phyloP scores from a whole-genome alignment of 192 early-diverging fungal species.

The Phlyctochytrium arcticum region DNA sequence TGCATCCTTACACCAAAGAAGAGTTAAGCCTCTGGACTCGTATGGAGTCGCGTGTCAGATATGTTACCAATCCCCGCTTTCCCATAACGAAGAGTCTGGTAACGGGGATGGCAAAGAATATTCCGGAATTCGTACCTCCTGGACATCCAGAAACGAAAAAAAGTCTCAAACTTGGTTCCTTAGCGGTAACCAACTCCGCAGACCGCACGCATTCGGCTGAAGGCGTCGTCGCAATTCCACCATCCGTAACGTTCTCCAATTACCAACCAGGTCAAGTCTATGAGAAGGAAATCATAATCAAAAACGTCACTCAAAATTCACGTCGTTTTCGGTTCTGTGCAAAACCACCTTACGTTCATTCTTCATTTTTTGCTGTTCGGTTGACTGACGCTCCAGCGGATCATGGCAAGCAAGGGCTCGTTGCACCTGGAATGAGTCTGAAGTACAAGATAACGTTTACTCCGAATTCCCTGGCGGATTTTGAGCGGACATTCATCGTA shows the following conservation, averaged over 20 bases:
- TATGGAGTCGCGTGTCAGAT: conserved; percentile 27
- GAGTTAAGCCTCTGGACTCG: conserved; percentile 17
- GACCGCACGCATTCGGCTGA: no score
- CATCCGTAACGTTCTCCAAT: conserved; percentile 34
- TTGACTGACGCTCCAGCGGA: conserved; percentile 28
- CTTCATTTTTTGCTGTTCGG: conserved; percentile 30
- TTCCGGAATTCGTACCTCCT: conserved; percentile 8
- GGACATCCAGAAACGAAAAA: background rate
- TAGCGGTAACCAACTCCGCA: background rate
- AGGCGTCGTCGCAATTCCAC: conserved; percentile 38
- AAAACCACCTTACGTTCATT: conserved; percentile 33
- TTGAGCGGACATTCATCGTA: conserved; percentile 32
- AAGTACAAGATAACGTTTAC: conserved; percentile 38
- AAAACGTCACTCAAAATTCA: conserved; percentile 38
- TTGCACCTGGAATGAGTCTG: conserved; percentile 46
- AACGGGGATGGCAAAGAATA: background rate
- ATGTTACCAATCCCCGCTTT: conserved; percentile 35
- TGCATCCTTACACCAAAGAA: conserved; percentile 31
- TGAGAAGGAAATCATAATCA: conserved; percentile 36
- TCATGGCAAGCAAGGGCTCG: conserved; percentile 28
- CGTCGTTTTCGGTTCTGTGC: conserved; percentile 36
- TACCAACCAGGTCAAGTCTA: conserved; percentile 45
- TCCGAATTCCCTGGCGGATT: conserved; percentile 40
- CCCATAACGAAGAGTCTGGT: background rate
- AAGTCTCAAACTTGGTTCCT: background rate